Conservation (phyloP, 805 yeast genomes). For the Starmerella stellata region DNA sequence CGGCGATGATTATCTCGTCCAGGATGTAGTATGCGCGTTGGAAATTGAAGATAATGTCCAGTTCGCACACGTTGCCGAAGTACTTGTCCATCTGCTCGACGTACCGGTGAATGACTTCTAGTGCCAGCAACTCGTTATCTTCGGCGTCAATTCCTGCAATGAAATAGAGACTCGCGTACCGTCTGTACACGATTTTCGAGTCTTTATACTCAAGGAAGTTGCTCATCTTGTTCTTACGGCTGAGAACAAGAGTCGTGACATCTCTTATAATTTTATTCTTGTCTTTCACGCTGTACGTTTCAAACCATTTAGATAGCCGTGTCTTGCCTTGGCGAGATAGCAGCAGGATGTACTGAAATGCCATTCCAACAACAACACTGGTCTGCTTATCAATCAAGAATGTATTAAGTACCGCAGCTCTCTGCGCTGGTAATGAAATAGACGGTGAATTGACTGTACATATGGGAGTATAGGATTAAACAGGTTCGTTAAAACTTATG, state of each 20-base stretch:
- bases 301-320: constrained; percentile 84
- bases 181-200: constrained; percentile 67
- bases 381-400: too few relatives aligned
- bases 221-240: constrained; percentile 87
- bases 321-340: constrained; percentile 92
- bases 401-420: too few relatives aligned
- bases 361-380: too few relatives aligned
- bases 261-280: constrained; percentile 71
- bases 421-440: too few relatives aligned
- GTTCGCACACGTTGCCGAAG: constrained; percentile 89
- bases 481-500: too few relatives aligned
- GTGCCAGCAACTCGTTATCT: constrained; percentile 70
- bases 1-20: constrained; percentile 80
- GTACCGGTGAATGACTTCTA: constrained; percentile 77
- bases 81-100: constrained; percentile 94
- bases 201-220: constrained; percentile 76
- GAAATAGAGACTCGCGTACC: constrained; percentile 87
- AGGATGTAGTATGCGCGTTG: constrained; percentile 81
- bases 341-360: constrained; percentile 59
- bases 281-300: constrained; percentile 65
- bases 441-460: too few relatives aligned
- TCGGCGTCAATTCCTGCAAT: constrained; percentile 66
- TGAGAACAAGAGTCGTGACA: constrained; percentile 63
- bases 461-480: too few relatives aligned
- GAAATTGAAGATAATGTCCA: constrained; percentile 91